Conservation (phyloP, 225 moss, liverwort and hornwort genomes). For the Pleurozium schreberi region DNA sequence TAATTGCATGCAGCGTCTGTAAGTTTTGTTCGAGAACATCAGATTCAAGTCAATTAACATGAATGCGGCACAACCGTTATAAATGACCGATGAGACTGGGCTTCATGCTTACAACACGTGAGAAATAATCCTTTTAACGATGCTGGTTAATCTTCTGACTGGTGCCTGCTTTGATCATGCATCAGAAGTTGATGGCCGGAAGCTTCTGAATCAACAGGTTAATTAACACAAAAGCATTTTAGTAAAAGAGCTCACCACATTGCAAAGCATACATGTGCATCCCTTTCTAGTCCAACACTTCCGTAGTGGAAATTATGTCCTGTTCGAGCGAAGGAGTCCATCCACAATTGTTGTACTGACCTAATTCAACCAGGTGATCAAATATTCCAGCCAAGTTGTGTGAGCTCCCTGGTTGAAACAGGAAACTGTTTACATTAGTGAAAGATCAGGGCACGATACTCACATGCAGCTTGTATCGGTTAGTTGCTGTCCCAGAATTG, state of each 20-base stretch:
- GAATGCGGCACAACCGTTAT: neutral
- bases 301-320: neutral
- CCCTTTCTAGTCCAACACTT: neutral
- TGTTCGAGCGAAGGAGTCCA: neutral
- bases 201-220: neutral
- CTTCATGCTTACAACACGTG: neutral
- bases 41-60: neutral
- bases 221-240: neutral
- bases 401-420: neutral
- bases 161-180: neutral
- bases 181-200: neutral
- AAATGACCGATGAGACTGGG: neutral
- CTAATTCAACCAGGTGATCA: neutral
- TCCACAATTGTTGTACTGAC: neutral
- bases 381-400: neutral
- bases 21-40: neutral
- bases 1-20: neutral
- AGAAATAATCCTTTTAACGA: neutral
- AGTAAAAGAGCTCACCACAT: neutral
- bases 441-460: neutral
- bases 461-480: neutral
- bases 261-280: neutral
- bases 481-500: neutral
- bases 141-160: neutral
- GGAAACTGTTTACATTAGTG: neutral